Evolutionary conservation across 2,329 filamentous ascomycete species (phyloP), one percentile per base, ranked within the genome.

Genomic region (Colletotrichum tofieldiae): DNA sequence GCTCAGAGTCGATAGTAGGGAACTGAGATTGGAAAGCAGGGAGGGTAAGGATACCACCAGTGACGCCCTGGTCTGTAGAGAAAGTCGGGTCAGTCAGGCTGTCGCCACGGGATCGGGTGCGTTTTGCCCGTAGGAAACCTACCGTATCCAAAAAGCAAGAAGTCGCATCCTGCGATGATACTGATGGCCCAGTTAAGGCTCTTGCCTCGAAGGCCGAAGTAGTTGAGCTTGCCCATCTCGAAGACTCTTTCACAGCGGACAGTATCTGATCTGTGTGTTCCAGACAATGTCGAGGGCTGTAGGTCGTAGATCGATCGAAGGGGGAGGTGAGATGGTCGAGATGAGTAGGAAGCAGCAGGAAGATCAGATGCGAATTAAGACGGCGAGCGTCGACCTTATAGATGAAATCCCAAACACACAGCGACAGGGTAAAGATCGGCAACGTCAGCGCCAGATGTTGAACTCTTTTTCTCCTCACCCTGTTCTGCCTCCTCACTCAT

Each of bases 31-130:
- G 83, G 76, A 93, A 94, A 12, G 86, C 86, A 26, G 87, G 82
- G 77, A 95, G 87, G 3, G 92, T 94, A 68, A 96, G 84, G 74
- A 96, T 90, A 68, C 91, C 91, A 56, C 92, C 93, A 87, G 93
- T 94, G 12, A 94, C 92, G 78, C 93, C 91, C 81, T 93, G 92
- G 80, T 94, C 93, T 91, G 87, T 1, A 55, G n/a, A 45, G 16
- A 60, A 86, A 81, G 52, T 81, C 43, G 37, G 84, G 75, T 66
- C 23, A 70, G 64, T 49, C 20, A n/a, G 26, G 26, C 37, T 4
- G 39, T 29, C 29, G 49, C 7, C n/a, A 47, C 18, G 26, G 23
- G 45, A 41, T 26, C 9, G n/a, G 16, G 14, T 39, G 1, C 55
- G 18, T 9, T n/a, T 12, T 62, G 47, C 66, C 39, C 59, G 55